Percentiles rank a stretch among this genome's conserved stretches.
phyloP scores from a whole-genome alignment of 257 asterid genomes.

The Cinchona pubescens region DNA sequence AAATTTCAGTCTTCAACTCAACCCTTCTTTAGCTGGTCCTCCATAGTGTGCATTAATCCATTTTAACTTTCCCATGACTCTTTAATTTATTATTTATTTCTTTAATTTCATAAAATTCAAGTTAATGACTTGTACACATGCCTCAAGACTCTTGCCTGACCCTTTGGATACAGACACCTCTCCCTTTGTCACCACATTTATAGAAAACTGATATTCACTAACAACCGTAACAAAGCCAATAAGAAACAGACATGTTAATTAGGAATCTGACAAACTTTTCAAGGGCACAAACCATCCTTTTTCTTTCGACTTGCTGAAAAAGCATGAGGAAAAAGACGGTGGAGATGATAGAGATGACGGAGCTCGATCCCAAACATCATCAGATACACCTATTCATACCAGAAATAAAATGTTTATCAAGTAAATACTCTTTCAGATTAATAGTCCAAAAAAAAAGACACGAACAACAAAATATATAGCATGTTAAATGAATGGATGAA shows the following conservation, averaged over 20 bases:
- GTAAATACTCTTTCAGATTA: neutral
- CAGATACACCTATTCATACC: conserved; percentile 36
- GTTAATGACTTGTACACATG: neutral
- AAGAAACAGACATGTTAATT: conserved; percentile 6
- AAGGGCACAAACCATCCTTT: conserved; percentile 21
- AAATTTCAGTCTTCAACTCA: neutral
- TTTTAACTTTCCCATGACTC: neutral
- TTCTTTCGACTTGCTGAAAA: conserved; percentile 40
- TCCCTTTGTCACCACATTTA: neutral
- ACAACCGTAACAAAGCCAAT: conserved; percentile 2
- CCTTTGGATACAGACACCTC: neutral
- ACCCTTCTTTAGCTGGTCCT: neutral
- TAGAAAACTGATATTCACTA: neutral
- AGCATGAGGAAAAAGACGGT: conserved; percentile 36
- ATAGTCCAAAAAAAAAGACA: neutral
- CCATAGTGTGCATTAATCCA: neutral
- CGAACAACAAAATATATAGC: neutral
- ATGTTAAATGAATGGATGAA: neutral
- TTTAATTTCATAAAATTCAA: neutral
- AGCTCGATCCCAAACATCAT: conserved; percentile 33
- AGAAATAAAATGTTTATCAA: neutral
- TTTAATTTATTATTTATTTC: neutral
- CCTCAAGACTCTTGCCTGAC: neutral
- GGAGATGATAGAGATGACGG: conserved; percentile 28
- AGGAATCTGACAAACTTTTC: conserved; percentile 18